Conservation (phyloP, 257 asterid genomes). For the Cruciata laevipes region DNA sequence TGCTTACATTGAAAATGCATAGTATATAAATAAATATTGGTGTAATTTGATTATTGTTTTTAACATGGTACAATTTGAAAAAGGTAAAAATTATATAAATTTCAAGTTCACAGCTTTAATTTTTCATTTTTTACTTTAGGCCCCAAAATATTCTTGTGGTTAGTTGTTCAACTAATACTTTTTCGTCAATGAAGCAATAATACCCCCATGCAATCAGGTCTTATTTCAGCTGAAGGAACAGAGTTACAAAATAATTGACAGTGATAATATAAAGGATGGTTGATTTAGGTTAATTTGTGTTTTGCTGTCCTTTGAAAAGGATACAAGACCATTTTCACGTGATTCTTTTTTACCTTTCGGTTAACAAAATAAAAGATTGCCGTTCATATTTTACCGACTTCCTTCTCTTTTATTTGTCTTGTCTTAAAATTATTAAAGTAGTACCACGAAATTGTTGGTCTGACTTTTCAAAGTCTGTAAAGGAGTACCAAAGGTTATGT, state of each 20-base stretch:
- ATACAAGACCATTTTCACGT: not conserved
- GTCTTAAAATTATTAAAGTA: not conserved
- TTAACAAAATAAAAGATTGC: not conserved
- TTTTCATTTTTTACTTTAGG: too few relatives aligned
- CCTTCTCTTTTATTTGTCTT: not conserved
- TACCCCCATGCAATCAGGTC: not conserved
- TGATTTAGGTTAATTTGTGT: not conserved
- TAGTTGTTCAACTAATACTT: not conserved
- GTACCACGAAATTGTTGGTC: not conserved
- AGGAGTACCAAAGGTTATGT: not conserved
- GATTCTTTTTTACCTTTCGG: slow-evolving; percentile 9
- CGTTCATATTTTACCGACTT: not conserved
- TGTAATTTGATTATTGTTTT: too few relatives aligned
- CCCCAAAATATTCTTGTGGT: not conserved
- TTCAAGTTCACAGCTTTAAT: too few relatives aligned
- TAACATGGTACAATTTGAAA: too few relatives aligned
- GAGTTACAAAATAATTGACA: not conserved
- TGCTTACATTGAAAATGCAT: too few relatives aligned
- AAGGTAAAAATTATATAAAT: too few relatives aligned
- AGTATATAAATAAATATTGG: too few relatives aligned
- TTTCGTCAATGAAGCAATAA: not conserved
- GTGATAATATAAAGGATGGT: not conserved
- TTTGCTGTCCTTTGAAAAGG: not conserved
- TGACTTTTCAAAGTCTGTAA: not conserved
- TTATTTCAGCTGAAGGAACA: not conserved